Percentiles rank a stretch among this genome's conserved stretches.
phyloP scores from a whole-genome alignment of 768 basidiomycete species.

The Sarcomyxa edulis region DNA sequence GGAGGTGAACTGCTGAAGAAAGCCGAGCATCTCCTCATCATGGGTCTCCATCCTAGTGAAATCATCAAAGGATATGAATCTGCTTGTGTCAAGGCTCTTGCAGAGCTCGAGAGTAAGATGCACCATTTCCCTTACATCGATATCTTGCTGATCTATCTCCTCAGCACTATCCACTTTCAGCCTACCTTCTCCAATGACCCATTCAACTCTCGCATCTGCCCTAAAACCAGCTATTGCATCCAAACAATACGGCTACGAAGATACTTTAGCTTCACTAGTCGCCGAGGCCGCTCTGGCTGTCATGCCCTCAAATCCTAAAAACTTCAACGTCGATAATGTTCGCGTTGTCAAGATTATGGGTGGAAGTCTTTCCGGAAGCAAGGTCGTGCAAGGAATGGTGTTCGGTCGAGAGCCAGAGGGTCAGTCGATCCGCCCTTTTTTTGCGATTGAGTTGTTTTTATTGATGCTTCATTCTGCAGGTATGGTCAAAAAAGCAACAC shows the following conservation, averaged over 20 bases:
- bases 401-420: conserved; percentile 96
- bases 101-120: conserved; percentile 85
- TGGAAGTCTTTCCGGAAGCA: conserved; percentile 77
- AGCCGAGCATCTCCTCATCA: conserved; percentile 85
- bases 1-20: conserved; percentile 94
- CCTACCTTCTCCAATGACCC: conserved; percentile 69
- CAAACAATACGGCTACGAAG: conserved; percentile 95
- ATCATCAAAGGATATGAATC: conserved; percentile 94
- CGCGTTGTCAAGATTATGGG: conserved; percentile 99
- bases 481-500: conserved; percentile 72
- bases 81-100: conserved; percentile 74
- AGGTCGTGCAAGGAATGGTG: conserved; percentile 96
- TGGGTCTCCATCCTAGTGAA: conserved; percentile 97
- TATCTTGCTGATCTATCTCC: conserved; percentile 10
- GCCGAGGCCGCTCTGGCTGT: conserved; percentile 90
- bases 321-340: conserved; percentile 98
- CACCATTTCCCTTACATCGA: conserved; percentile 2
- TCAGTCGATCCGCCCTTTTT: conserved; percentile 20
- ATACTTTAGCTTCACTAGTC: conserved; percentile 73
- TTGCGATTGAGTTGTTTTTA: not conserved
- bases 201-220: conserved; percentile 63
- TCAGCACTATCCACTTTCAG: conserved; percentile 66
- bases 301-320: conserved; percentile 83
- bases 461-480: conserved; percentile 37
- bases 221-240: conserved; percentile 92